phyloP scores from a whole-genome alignment of 1,284 basidiomycete species.

The Cryptococcus sp. region DNA sequence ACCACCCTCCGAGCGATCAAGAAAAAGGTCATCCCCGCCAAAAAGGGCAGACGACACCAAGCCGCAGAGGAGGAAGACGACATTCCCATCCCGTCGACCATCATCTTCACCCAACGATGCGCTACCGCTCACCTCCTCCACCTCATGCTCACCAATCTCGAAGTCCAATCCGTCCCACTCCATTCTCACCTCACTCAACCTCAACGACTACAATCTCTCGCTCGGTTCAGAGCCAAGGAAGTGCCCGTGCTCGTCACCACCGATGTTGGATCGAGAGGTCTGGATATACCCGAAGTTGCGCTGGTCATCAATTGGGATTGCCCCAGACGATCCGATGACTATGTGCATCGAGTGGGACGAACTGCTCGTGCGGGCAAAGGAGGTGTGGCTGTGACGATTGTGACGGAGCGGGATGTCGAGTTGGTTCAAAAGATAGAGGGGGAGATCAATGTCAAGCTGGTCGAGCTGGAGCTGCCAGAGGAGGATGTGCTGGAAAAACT shows the following conservation, averaged over 20 bases:
- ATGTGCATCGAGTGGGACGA: constrained; percentile 60
- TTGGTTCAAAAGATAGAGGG: constrained; percentile 76
- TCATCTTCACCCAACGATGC: constrained; percentile 87
- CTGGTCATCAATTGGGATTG: constrained; percentile 97
- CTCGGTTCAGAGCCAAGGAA: constrained; percentile 78
- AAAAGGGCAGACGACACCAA: constrained; percentile 5
- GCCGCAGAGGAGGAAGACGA: constrained; percentile 45
- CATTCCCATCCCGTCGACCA: constrained; percentile 70
- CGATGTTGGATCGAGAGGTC: constrained; percentile 86
- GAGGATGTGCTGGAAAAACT: constrained; percentile 76
- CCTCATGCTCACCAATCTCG: constrained; percentile 66
- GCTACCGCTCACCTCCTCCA: constrained; percentile 87
- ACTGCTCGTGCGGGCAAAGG: constrained; percentile 90
- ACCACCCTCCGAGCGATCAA: constrained; percentile 25
- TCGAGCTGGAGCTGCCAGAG: constrained; percentile 71
- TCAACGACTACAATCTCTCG: constrained; percentile 74
- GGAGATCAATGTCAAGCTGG: constrained; percentile 69
- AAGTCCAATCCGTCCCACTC: constrained; percentile 78
- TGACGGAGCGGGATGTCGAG: constrained; percentile 89
- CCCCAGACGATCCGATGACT: constrained; percentile 57
- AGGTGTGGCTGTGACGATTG: constrained; percentile 87
- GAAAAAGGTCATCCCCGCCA: constrained; percentile 30
- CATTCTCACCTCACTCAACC: constrained; percentile 88
- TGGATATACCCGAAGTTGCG: constrained; percentile 92
- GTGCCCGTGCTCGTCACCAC: constrained; percentile 91